Evolutionary conservation across 352 stramenopile genomes (phyloP), one percentile per base, ranked within the genome.

Genomic region (Pythium monospermum): DNA sequence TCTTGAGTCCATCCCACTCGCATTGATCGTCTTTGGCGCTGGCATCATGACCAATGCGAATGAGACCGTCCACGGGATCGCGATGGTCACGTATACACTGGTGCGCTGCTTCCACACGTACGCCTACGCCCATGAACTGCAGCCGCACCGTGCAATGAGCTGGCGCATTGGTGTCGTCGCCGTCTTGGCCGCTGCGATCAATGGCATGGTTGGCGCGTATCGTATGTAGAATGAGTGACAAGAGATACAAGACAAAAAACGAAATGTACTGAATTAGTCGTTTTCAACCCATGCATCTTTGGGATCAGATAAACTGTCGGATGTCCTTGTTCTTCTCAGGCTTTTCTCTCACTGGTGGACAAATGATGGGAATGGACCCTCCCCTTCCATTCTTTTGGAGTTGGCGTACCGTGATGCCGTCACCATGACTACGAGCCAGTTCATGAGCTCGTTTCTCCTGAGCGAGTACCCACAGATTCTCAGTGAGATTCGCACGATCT

Each of bases 1-100:
- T 47, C 44, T 76, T 12, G 71, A 83, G 57, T 73, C 57, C 23
- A 76, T 83, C 40, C 71, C 71, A 15, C 59, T 83, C 26, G 63
- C 49, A 28, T 52, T 83, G 11, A 10, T 77, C 7, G 64, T 76
- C 13, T 79, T 76, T 26, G 55, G 36, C 40, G 53, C 28, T 27
- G 68, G 68, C 28, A 43, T 73, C 12, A 41, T 76, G 3, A 38
- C 27, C 31, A 28, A 54, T 6, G 41, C 35, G 39, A 53, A 59
- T 30, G 43, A 53, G 31, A 41, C 31, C 15, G 50, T 64, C 23
- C 35, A 49, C 36, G 39, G 49, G 13, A 49, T 18, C n/a, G 43
- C 62, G 18, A 63, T 78, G 37, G 40, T 52, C 5, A 35, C 52
- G 4, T 82, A 69, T 61, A 82, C 71, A 21, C 12, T 61, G 36